A percentile compares a stretch with the other conserved stretches of the same genome.
Conservation (phyloP, 768 basidiomycete genomes). For the Suillus paluster region DNA sequence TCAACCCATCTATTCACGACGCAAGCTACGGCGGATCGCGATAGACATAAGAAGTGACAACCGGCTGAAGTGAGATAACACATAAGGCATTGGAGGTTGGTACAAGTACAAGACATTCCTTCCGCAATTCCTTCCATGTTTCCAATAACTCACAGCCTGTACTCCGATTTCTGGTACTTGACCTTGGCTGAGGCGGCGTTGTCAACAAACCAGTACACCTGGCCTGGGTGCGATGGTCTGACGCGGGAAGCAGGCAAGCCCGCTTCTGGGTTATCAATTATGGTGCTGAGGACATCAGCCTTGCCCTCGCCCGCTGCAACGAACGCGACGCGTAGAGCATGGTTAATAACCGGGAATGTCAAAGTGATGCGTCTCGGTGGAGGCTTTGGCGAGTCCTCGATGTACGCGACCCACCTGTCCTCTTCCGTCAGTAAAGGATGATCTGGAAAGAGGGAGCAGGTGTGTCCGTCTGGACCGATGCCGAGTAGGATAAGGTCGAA, state of each 20-base stretch:
- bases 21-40: constrained; percentile 5
- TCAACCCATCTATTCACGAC: constrained; percentile 26
- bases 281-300: constrained; percentile 66
- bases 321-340: constrained; percentile 86
- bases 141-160: constrained; percentile 50
- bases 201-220: constrained; percentile 95
- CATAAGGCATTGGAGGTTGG: constrained; percentile 13
- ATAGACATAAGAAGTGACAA: constrained; percentile 2
- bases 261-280: constrained; percentile 82
- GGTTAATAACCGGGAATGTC: constrained; percentile 90
- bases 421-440: constrained; percentile 83
- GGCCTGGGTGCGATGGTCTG: constrained; percentile 76
- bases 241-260: constrained; percentile 87
- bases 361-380: constrained; percentile 90
- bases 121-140: constrained; percentile 3
- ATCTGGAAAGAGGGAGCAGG: constrained; percentile 95
- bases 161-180: constrained; percentile 56
- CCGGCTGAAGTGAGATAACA: constrained; percentile 19
- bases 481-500: constrained; percentile 98
- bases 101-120: constrained; percentile 31
- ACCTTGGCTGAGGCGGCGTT: constrained; percentile 75
- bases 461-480: constrained; percentile 98
- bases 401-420: constrained; percentile 93
- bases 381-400: constrained; percentile 94
- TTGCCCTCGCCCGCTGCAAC: constrained; percentile 87